Percentiles rank a stretch among this genome's conserved stretches.
phyloP scores from a whole-genome alignment of 139 green algal genomes.

The Coelastrella sp. region DNA sequence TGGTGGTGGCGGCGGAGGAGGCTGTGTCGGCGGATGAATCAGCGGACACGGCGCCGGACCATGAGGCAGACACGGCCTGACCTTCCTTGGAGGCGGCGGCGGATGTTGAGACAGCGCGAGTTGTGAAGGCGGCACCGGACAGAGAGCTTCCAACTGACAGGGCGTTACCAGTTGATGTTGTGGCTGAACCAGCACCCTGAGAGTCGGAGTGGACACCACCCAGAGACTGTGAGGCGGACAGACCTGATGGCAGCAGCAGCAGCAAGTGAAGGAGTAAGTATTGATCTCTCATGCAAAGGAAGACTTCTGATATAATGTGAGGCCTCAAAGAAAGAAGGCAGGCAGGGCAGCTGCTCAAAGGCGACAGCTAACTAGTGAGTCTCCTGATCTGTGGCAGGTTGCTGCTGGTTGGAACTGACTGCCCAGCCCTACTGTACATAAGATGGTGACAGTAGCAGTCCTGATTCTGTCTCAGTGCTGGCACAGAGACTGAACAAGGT shows the following conservation, averaged over 20 bases:
- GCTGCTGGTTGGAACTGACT: background rate
- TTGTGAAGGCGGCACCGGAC: slow-evolving; percentile 26
- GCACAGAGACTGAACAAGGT: too few relatives aligned
- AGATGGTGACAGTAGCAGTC: too few relatives aligned
- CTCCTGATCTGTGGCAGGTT: background rate
- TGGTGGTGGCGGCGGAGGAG: slow-evolving; percentile 37
- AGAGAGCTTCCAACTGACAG: slow-evolving; percentile 8
- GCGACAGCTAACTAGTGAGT: too few relatives aligned
- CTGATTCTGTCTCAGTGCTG: too few relatives aligned
- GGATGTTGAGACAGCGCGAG: slow-evolving; percentile 35
- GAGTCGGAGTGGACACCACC: slow-evolving; percentile 41
- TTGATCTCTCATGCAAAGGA: background rate
- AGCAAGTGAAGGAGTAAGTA: background rate
- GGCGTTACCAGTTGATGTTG: slow-evolving; percentile 31
- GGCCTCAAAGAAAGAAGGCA: too few relatives aligned
- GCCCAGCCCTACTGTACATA: background rate
- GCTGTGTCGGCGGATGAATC: slow-evolving; percentile 37
- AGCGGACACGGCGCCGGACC: background rate
- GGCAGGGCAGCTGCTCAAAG: too few relatives aligned
- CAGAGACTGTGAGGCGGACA: slow-evolving; percentile 14
- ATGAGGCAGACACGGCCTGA: slow-evolving; percentile 28
- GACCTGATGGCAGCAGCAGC: background rate
- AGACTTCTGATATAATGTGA: too few relatives aligned
- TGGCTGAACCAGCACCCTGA: slow-evolving; percentile 33
- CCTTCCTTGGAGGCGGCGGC: slow-evolving; percentile 39